These are phyloP conservation scores for Juglanconis oblonga DNA, from an alignment of 2,329 filamentous ascomycete genomes.

Conservation along the genomic window DNA sequence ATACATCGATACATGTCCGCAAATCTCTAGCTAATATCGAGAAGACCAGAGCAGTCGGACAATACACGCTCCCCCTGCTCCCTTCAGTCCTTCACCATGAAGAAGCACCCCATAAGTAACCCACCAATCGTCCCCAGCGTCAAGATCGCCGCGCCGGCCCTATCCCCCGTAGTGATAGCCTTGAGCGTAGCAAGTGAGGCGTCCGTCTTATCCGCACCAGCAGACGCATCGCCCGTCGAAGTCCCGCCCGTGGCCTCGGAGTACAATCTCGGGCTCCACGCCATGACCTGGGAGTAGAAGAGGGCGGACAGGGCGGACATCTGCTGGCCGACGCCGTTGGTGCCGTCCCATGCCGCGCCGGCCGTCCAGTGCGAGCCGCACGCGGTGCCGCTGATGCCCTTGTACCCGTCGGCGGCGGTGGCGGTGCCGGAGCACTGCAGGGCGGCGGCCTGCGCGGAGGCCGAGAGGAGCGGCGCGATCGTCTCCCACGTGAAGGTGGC, in stretches of 20 bases:
- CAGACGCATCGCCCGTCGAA: constrained; percentile 39
- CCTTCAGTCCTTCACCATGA: too few relatives aligned
- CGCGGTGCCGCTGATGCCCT: constrained; percentile 47
- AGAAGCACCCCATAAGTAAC: too few relatives aligned
- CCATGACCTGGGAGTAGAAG: constrained; percentile 45
- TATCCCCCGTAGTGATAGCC: constrained; percentile 40
- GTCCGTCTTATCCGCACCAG: constrained; percentile 33
- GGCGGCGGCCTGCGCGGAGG: constrained; percentile 57
- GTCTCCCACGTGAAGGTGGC: constrained; percentile 53
- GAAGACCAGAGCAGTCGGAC: too few relatives aligned
- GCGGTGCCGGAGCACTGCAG: constrained; percentile 59
- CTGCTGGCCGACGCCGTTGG: constrained; percentile 55
- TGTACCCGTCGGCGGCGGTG: constrained; percentile 55
- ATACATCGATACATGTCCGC: too few relatives aligned
- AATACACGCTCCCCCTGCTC: too few relatives aligned
- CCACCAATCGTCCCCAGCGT: constrained; percentile 38
- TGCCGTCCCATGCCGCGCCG: constrained; percentile 45
- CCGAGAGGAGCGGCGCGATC: constrained; percentile 56
- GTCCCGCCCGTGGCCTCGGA: constrained; percentile 51
- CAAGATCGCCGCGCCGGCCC: constrained; percentile 45
- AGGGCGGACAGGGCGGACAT: constrained; percentile 58
- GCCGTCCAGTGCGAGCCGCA: constrained; percentile 64
- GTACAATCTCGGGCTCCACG: constrained; percentile 35
- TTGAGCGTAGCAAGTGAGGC: not conserved
- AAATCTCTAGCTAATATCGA: too few relatives aligned